Evolutionary conservation across 768 basidiomycete species (phyloP), one percentile per base, ranked within the genome.

Genomic region (Lentinula aciculospora): DNA sequence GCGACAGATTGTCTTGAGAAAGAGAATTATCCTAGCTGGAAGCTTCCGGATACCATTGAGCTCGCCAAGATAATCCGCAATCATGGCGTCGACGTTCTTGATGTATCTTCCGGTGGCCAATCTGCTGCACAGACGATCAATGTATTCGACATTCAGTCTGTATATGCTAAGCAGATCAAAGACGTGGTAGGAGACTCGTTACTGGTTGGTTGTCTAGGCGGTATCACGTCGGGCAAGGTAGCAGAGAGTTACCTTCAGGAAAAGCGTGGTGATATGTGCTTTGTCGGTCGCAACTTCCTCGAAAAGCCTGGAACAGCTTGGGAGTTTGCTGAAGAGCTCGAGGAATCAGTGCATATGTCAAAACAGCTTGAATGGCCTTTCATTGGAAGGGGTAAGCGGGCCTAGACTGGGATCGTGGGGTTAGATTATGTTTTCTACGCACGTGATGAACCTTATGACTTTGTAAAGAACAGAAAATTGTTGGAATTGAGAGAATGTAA

Each of bases 1-100:
- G 92, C 82, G 1, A 85, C 83, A 0, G 92, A 92, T 57, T 88
- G 88, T 85, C 71, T 88, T 8, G 83, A 85, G 61, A 74, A 81
- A 1, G 81, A 83, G 0, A 70, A 85, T 57, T 81, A 86, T 60
- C 77, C 79, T 13, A 81, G 81, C 4, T 90, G 91, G 89, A 77
- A 79, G n/a, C 60, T 80, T 1, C 82, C 86, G 66, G 90, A 92
- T 65, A 88, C 85, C 2, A 81, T 80, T 25, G 72, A 76, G 29
- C 72, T 92, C 23, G 81, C 84, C 2, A 71, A 74, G 13, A 77
- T 84, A 60, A 76, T 92, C 12, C 74, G 74, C n/a, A 76, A 80
- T 10, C 77, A 83, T 44, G 89, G 89, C 5, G 80, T 92, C 49
- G 92, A 92, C 68, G 72, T 93, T 32, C 69, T 93, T 40, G 90